Conservation (phyloP, 345 rosid species). For the Syzygium aqueum region DNA sequence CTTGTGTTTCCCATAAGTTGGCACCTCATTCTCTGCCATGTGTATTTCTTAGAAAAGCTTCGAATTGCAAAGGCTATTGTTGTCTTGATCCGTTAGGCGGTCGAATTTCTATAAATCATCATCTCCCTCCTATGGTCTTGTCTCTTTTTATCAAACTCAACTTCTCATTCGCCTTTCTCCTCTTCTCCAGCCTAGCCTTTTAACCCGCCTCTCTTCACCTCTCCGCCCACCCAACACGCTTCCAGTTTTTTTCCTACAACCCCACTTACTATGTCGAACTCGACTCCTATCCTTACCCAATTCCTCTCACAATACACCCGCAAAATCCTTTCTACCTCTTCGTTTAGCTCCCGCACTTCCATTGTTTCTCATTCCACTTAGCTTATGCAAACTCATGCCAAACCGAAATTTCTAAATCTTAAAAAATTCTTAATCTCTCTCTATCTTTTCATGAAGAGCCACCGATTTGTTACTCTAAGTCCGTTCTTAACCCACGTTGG, state of each 20-base stretch:
- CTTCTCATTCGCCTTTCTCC: not conserved
- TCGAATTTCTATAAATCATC: fast-evolving
- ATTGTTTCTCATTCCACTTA: not conserved
- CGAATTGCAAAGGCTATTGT: not conserved
- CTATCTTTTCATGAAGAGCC: not conserved
- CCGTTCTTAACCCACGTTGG: not conserved
- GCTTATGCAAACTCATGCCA: fast-evolving
- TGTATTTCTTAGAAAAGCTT: not conserved
- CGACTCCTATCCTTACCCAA: too few relatives aligned
- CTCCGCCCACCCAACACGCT: not conserved
- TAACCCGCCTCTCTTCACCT: not conserved
- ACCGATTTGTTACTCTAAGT: too few relatives aligned
- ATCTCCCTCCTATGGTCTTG: not conserved
- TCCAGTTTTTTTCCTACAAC: too few relatives aligned
- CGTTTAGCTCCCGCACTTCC: too few relatives aligned
- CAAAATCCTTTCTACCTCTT: too few relatives aligned
- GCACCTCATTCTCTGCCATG: not conserved
- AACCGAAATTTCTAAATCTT: too few relatives aligned
- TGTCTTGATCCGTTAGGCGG: not conserved
- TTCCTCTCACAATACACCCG: not conserved
- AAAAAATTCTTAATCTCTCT: not conserved
- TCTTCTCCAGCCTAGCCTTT: not conserved
- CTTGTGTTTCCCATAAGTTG: fast-evolving
- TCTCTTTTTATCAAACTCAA: not conserved
- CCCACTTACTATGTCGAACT: not conserved